Evolutionary conservation across 306 rosid species (phyloP).

Genomic region (Canavalia gladiata): DNA sequence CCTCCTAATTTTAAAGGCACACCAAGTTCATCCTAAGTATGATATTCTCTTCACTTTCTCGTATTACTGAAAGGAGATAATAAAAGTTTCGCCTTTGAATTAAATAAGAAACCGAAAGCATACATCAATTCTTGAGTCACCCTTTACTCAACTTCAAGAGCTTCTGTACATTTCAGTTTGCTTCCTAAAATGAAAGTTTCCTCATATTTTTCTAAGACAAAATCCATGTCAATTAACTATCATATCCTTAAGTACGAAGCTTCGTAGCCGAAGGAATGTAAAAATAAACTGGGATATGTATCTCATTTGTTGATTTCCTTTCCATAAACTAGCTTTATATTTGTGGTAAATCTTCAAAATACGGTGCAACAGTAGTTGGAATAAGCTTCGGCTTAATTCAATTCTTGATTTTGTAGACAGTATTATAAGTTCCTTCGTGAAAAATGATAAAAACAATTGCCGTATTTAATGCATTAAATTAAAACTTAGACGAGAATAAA

Average conservation of each 20-base stretch:
- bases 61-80: no score
- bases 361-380: no score
- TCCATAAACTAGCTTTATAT: not conserved
- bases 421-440: not conserved
- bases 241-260: not conserved
- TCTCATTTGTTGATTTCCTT: not conserved
- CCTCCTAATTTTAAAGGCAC: no score
- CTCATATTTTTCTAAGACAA: not conserved
- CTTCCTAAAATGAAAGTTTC: not conserved
- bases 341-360: not conserved
- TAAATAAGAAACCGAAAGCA: no score
- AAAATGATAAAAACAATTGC: not conserved
- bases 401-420: not conserved
- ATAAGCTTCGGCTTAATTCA: not conserved
- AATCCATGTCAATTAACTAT: not conserved
- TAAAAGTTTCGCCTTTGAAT: no score
- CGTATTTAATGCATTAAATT: not conserved
- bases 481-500: no score
- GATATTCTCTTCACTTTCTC: no score
- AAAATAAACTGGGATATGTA: not conserved
- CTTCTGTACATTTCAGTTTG: no score
- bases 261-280: no score
- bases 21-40: no score
- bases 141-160: no score
- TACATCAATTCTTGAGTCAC: no score